A percentile compares a stretch with the other conserved stretches of the same genome.
Evolutionary conservation across 805 yeast species (phyloP).

Genomic region (Hanseniaspora lindneri): DNA sequence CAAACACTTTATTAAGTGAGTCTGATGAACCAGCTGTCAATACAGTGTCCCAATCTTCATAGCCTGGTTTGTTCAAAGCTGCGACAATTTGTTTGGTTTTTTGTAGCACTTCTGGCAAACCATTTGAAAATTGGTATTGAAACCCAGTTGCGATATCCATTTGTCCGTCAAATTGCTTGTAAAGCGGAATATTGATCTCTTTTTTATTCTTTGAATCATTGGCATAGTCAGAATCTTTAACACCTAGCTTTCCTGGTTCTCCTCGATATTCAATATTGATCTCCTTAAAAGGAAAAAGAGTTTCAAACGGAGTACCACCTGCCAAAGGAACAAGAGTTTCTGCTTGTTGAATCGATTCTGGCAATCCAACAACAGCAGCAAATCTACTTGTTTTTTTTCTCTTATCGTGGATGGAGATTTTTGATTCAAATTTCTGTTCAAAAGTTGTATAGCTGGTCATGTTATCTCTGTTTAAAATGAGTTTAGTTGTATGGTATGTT

Average conservation of each 20-base stretch:
- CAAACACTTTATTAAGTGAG: constrained; percentile 42
- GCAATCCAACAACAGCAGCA: constrained; percentile 1
- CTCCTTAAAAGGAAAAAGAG: constrained; percentile 47
- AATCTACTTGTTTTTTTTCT: background rate
- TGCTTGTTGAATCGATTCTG: background rate
- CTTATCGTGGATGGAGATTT: constrained; percentile 3
- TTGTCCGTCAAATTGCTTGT: background rate
- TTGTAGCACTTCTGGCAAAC: constrained; percentile 32
- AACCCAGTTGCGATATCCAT: constrained; percentile 34
- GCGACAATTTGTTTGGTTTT: constrained; percentile 34
- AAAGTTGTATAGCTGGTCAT: background rate
- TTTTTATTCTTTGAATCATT: background rate
- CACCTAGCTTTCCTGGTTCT: constrained; percentile 26
- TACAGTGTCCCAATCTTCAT: constrained; percentile 37
- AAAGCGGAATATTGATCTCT: constrained; percentile 3
- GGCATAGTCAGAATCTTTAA: constrained; percentile 20
- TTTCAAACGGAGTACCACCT: constrained; percentile 51
- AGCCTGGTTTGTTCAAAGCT: constrained; percentile 36
- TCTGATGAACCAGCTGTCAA: constrained; percentile 45
- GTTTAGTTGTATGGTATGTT: too few species aligned
- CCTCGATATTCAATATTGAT: constrained; percentile 37
- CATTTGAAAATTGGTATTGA: constrained; percentile 47
- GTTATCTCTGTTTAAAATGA: background rate
- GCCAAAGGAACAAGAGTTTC: constrained; percentile 34
- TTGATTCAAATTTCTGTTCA: background rate